Evolutionary conservation across 2,329 filamentous ascomycete species (phyloP).

Genomic region (Arthroderma sp.): DNA sequence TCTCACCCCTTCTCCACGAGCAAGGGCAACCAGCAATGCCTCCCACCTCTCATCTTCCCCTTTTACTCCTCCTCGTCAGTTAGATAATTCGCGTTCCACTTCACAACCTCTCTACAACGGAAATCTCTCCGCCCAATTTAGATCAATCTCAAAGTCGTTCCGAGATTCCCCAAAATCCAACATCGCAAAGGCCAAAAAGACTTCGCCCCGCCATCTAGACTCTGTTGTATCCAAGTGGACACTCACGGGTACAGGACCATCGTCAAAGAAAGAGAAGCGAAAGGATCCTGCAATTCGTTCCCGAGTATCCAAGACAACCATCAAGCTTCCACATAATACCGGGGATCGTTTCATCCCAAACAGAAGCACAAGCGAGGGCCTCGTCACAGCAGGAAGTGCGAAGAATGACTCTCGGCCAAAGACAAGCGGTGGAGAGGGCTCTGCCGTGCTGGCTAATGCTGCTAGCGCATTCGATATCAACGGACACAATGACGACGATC

Average conservation of each 20-base stretch:
- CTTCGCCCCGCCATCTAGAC: conserved; percentile 76
- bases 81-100: conserved; percentile 39
- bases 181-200: conserved; percentile 44
- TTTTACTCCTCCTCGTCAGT: conserved; percentile 56
- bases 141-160: conserved; percentile 47
- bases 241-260: conserved; percentile 65
- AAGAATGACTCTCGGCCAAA: conserved; percentile 75
- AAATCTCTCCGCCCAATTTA: conserved; percentile 65
- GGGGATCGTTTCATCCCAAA: conserved; percentile 96
- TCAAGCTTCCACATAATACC: conserved; percentile 53
- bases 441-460: conserved; percentile 61
- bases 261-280: conserved; percentile 9
- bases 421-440: conserved; percentile 56
- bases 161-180: conserved; percentile 94
- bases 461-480: conserved; percentile 53
- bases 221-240: conserved; percentile 87
- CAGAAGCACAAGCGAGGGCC: conserved; percentile 75
- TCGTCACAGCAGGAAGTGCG: conserved; percentile 64
- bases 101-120: conserved; percentile 63
- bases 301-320: conserved; percentile 46
- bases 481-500: conserved; percentile 50
- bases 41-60: conserved; percentile 50
- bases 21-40: conserved; percentile 38
- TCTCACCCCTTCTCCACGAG: conserved; percentile 76
- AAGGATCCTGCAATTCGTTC: conserved; percentile 37